Conservation (phyloP, 768 basidiomycete species). For the Exidia glandulosa region DNA sequence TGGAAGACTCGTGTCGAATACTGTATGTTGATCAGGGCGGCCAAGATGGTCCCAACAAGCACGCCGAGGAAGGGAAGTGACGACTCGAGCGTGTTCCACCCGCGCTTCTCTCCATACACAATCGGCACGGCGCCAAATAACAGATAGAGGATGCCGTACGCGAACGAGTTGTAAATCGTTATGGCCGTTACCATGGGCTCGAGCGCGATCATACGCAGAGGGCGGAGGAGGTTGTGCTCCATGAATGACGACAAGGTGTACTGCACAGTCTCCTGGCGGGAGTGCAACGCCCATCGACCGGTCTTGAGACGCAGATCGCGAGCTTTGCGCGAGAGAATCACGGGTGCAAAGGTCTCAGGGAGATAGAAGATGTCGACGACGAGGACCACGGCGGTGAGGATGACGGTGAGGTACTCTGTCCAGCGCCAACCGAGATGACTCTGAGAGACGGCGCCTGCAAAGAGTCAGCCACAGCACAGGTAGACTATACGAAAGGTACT, state of each 20-base stretch:
- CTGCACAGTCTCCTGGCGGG: conserved; percentile 18
- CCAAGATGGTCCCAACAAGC: conserved; percentile 20
- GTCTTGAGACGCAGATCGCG: conserved; percentile 14
- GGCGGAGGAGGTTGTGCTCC: conserved; percentile 16
- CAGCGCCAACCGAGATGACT: conserved; percentile 23
- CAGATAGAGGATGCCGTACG: conserved; percentile 17
- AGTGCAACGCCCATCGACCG: conserved; percentile 18
- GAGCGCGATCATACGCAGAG: conserved; percentile 17
- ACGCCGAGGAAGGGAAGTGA: conserved; percentile 20
- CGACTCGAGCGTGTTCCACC: conserved; percentile 17
- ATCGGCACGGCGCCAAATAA: conserved; percentile 18
- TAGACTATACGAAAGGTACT: no score
- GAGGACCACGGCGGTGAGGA: conserved; percentile 16
- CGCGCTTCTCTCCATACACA: conserved; percentile 17
- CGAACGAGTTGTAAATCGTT: conserved; percentile 10
- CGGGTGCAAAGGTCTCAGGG: conserved; percentile 22
- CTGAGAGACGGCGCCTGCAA: conserved; percentile 14
- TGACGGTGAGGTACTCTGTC: conserved; percentile 23
- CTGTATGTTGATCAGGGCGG: conserved; percentile 17
- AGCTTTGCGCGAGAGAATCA: conserved; percentile 22
- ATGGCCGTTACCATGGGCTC: conserved; percentile 17
- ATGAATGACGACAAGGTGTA: conserved; percentile 17
- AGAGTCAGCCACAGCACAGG: no score
- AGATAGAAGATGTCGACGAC: conserved; percentile 15
- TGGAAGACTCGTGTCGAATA: conserved; percentile 17